Evolutionary conservation across 2,329 filamentous ascomycete species (phyloP).

Genomic region (Aspergillus carbonarius): DNA sequence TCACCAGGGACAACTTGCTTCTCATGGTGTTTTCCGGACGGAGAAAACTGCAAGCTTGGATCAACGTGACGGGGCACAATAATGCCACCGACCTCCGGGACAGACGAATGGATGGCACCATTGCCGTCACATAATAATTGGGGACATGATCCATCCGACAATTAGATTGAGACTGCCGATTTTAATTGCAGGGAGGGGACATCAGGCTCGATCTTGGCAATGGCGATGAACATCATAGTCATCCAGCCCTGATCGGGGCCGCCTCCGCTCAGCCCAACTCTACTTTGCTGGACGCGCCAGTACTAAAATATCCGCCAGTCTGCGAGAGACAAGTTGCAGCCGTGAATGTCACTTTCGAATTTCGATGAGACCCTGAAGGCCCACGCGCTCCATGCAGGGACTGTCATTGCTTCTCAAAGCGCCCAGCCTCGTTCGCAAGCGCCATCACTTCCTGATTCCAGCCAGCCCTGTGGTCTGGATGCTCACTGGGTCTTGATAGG

Average conservation of each 20-base stretch:
- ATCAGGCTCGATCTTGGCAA: background rate
- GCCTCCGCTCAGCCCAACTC: background rate
- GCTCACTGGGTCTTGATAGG: background rate
- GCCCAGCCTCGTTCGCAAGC: background rate
- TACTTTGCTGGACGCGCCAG: background rate
- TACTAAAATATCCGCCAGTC: background rate
- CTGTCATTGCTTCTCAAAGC: background rate
- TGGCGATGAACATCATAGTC: background rate
- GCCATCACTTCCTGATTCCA: background rate
- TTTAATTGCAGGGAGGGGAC: slow-evolving; percentile 8
- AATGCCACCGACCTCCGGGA: background rate
- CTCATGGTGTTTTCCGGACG: too few species aligned
- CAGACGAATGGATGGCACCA: background rate
- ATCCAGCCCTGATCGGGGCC: background rate
- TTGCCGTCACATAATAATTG: background rate
- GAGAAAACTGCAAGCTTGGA: background rate
- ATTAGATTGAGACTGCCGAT: slow-evolving; percentile 1
- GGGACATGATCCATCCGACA: background rate
- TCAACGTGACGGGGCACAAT: background rate
- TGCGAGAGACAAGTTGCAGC: background rate
- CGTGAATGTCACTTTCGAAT: background rate
- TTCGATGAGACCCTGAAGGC: background rate
- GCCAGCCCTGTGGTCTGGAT: slow-evolving; percentile 1
- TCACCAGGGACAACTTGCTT: too few species aligned
- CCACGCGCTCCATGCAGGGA: background rate